phyloP scores from a whole-genome alignment of 2,329 filamentous ascomycete species.

The Purpureocillium takamizusanense region DNA sequence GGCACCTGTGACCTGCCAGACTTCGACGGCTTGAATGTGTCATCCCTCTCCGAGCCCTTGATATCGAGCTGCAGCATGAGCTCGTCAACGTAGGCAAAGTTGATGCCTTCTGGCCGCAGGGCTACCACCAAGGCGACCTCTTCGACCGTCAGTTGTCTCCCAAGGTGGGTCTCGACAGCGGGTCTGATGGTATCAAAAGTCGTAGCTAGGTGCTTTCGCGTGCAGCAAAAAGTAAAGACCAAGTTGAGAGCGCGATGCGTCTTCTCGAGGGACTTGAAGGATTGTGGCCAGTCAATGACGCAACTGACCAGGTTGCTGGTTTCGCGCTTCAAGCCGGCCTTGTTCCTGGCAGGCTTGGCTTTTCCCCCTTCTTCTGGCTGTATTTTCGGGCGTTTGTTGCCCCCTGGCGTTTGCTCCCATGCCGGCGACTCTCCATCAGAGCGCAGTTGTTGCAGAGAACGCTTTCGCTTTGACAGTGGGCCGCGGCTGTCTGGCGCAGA shows the following conservation, averaged over 20 bases:
- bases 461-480: too few species aligned
- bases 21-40: constrained; percentile 43
- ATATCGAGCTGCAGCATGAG: constrained; percentile 72
- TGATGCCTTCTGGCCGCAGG: constrained; percentile 68
- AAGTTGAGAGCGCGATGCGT: constrained; percentile 81
- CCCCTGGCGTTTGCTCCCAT: too few species aligned
- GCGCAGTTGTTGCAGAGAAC: too few species aligned
- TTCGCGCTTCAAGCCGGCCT: constrained; percentile 9
- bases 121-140: constrained; percentile 78
- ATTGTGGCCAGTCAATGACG: constrained; percentile 57
- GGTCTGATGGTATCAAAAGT: constrained; percentile 83
- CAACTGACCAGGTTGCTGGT: constrained; percentile 16
- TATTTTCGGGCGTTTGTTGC: background rate
- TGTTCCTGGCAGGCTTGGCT: background rate
- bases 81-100: constrained; percentile 82
- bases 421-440: too few species aligned
- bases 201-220: constrained; percentile 83
- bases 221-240: constrained; percentile 91
- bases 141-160: constrained; percentile 57
- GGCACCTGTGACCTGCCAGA: constrained; percentile 41
- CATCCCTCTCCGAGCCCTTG: constrained; percentile 57
- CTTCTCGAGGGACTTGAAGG: constrained; percentile 63
- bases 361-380: background rate
- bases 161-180: constrained; percentile 76
- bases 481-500: too few species aligned